Evolutionary conservation across 768 basidiomycete species (phyloP).

Genomic region (Cantharellus anzutake): DNA sequence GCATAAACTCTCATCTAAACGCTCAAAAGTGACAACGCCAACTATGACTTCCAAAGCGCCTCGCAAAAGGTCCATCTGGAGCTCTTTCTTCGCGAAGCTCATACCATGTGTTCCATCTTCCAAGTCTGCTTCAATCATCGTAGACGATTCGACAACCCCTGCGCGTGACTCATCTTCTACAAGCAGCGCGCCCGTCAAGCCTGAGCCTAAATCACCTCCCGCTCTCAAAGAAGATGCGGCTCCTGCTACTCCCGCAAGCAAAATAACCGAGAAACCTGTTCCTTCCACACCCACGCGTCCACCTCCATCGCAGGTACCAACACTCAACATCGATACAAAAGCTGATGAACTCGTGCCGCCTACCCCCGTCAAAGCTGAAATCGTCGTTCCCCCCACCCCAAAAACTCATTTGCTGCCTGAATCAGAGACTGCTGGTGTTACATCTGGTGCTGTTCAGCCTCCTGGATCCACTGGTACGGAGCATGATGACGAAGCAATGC

Average conservation of each 20-base stretch:
- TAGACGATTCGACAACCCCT: neutral
- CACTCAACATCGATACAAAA: neutral
- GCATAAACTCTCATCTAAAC: too few species aligned
- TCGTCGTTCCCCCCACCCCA: conserved; percentile 3
- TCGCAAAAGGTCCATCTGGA: neutral
- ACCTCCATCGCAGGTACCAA: conserved; percentile 3
- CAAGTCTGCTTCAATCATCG: neutral
- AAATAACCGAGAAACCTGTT: neutral
- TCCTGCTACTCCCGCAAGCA: neutral
- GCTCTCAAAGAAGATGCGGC: neutral
- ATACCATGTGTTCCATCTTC: neutral
- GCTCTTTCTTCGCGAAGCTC: neutral
- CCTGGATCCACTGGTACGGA: conserved; percentile 57
- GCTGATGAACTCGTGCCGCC: neutral
- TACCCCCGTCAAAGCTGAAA: neutral
- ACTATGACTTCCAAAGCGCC: neutral
- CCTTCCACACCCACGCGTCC: conserved; percentile 8
- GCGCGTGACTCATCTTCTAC: neutral
- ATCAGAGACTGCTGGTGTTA: conserved; percentile 71
- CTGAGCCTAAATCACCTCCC: neutral
- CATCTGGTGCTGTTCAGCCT: conserved; percentile 80
- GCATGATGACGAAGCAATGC: conserved; percentile 40
- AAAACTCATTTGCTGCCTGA: conserved; percentile 27
- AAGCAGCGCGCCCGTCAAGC: neutral
- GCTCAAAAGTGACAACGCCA: too few species aligned